Evolutionary conservation across 805 yeast species (phyloP), one percentile per base, ranked within the genome.

Genomic region (Starmerella scarabaei): DNA sequence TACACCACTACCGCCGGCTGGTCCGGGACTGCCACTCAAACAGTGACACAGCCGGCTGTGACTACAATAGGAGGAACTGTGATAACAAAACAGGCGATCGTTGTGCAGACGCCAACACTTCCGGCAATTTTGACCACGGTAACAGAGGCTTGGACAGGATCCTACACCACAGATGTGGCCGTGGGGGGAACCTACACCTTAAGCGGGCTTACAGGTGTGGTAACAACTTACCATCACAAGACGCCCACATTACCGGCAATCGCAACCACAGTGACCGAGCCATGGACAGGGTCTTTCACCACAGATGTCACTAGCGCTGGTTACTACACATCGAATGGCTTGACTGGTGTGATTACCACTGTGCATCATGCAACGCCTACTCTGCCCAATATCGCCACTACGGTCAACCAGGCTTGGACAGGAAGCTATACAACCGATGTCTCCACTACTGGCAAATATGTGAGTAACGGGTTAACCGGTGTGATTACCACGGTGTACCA

Each of bases 331-430:
- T 16, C 34, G 12, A 29, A 21, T 19, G 38, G 38, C n/a, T 11
- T 14, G 6, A 39, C 35, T 7, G 40, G 40, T 15, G 16, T 33
- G 7, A 21, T 21, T n/a, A 36, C 43, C 5, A 19, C 21, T 3
- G 43, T 40, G 2, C 33, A 36, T 19, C 24, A 21, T 15, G 36
- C 23, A 15, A 30, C 40, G 11, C 43, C 43, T 6, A 40, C 37
- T 4, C 23, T 32, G 17, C 29, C 38, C 5, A 35, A 27, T 9
- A 20, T 15, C 11, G 35, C 29, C 3, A 30, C n/a, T 9, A 40
- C 38, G 8, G 27, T 17, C 6, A 35, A 33, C 14, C 15, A 14
- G 12, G 24, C 35, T n/a, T 39, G 21, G 11, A 30, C 12, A 15
- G 42, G 42, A 6, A 8, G 17, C 12, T 16, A 5, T 8, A 7